A percentile compares a stretch with the other conserved stretches of the same genome.
Conservation (phyloP, 2,329 filamentous ascomycete genomes). For the Neophaeococcomyces aloes region DNA sequence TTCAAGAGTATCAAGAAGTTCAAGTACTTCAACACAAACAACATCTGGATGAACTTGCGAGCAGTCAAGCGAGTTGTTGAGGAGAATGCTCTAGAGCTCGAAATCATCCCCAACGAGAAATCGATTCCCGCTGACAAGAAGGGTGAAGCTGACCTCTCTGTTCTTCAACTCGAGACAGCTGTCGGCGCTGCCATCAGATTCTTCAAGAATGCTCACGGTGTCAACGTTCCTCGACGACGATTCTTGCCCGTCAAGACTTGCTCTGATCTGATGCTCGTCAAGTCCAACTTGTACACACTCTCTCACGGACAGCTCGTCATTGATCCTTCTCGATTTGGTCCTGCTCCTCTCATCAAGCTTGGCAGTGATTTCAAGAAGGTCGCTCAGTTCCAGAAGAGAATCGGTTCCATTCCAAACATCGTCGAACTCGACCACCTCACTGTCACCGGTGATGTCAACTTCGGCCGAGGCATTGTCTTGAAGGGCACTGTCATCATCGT, state of each 20-base stretch:
- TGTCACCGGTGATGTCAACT: constrained; percentile 93
- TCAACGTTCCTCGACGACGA: constrained; percentile 92
- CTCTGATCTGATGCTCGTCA: constrained; percentile 98
- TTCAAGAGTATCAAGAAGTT: constrained; percentile 99
- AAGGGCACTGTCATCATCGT: constrained; percentile 98
- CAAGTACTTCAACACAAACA: constrained; percentile 99
- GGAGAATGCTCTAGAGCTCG: constrained; percentile 96
- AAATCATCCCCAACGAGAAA: constrained; percentile 99
- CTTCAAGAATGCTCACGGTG: constrained; percentile 96
- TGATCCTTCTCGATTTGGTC: constrained; percentile 91
- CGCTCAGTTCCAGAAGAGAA: constrained; percentile 54
- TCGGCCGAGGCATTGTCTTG: constrained; percentile 86
- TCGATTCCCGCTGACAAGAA: constrained; percentile 98
- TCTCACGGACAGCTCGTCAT: constrained; percentile 98
- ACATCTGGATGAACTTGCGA: constrained; percentile 98
- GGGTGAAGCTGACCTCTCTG: constrained; percentile 95
- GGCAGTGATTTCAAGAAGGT: constrained; percentile 99
- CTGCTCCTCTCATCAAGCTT: constrained; percentile 96
- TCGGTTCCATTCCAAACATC: constrained; percentile 41
- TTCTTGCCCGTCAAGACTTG: constrained; percentile 99
- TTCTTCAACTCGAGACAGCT: constrained; percentile 96
- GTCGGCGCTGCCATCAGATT: constrained; percentile 97
- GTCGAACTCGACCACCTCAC: constrained; percentile 63
- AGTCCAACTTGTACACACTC: constrained; percentile 96
- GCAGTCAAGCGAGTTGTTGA: constrained; percentile 98